phyloP scores from a whole-genome alignment of 2,329 filamentous ascomycete species.

The Cladosporium colombiae region DNA sequence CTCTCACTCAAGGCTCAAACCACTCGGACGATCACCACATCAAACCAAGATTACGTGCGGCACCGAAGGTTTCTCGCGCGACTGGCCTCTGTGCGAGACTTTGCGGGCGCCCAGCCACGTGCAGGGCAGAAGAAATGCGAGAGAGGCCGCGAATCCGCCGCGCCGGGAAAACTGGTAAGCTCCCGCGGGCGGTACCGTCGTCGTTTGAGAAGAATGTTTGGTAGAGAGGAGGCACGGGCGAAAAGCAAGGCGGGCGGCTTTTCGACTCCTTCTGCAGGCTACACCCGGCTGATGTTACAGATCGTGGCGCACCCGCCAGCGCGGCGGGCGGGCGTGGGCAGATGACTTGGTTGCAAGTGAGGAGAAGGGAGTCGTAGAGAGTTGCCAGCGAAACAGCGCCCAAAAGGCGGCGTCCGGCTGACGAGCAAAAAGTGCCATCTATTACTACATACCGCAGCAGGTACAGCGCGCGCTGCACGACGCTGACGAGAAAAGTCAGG shows the following conservation, averaged over 20 bases:
- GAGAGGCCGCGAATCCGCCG: conserved; percentile 15
- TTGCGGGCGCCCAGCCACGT: conserved; percentile 2
- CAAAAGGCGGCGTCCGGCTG: conserved; percentile 10
- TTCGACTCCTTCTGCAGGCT: conserved; percentile 8
- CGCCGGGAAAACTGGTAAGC: not conserved
- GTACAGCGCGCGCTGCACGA: conserved; percentile 11
- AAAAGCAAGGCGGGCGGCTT: conserved; percentile 1
- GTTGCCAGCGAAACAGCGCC: conserved; percentile 6
- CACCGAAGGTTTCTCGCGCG: conserved; percentile 8
- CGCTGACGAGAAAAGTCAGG: conserved; percentile 6
- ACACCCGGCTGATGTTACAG: conserved; percentile 10
- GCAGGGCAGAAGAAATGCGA: conserved; percentile 6
- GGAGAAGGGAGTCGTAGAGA: not conserved
- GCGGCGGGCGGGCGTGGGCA: conserved; percentile 1
- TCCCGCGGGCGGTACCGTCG: not conserved
- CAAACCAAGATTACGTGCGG: not conserved
- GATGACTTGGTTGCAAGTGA: conserved; percentile 9
- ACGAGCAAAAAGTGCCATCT: conserved; percentile 1
- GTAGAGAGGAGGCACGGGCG: not conserved
- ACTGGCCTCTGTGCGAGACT: not conserved
- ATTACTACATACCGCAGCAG: not conserved
- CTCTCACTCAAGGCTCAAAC: not conserved
- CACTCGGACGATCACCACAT: not conserved
- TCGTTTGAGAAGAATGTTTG: not conserved
- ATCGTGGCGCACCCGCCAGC: conserved; percentile 3